These are phyloP conservation scores for Trichoderma polysporum DNA, from an alignment of 2,329 filamentous ascomycete species.

Conservation along the genomic window DNA sequence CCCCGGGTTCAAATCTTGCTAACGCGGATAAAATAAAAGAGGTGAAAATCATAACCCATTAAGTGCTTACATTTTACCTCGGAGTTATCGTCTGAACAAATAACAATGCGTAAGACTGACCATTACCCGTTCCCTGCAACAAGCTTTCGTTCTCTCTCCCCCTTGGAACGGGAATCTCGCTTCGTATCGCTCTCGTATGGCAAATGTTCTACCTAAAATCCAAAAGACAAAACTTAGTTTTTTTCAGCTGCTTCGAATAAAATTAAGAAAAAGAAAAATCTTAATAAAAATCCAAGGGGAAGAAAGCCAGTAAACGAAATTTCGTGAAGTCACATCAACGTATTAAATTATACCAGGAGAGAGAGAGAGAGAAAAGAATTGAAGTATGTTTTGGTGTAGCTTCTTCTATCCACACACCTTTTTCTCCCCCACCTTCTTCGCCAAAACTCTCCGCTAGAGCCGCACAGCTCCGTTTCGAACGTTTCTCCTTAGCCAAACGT, in stretches of 20 bases:
- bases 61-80: neutral
- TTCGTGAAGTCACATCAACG: neutral
- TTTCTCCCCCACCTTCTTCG: neutral
- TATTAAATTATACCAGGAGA: neutral
- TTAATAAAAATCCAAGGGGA: too few relatives aligned
- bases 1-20: too few relatives aligned
- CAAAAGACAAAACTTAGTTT: neutral
- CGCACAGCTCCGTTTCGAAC: conserved; percentile 8
- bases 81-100: neutral
- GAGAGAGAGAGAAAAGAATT: neutral
- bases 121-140: neutral
- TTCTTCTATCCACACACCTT: neutral
- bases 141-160: neutral
- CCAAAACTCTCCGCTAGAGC: conserved; percentile 6
- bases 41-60: neutral
- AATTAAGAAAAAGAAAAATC: too few relatives aligned
- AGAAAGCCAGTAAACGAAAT: too few relatives aligned
- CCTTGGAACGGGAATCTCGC: neutral
- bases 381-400: neutral
- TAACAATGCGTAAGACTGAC: too few relatives aligned
- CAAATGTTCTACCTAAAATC: neutral
- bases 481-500: neutral
- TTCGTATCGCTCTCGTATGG: neutral
- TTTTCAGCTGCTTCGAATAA: neutral
- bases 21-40: neutral